Conservation (phyloP, 2,329 filamentous ascomycete genomes). For the Peltaster fructicola region DNA sequence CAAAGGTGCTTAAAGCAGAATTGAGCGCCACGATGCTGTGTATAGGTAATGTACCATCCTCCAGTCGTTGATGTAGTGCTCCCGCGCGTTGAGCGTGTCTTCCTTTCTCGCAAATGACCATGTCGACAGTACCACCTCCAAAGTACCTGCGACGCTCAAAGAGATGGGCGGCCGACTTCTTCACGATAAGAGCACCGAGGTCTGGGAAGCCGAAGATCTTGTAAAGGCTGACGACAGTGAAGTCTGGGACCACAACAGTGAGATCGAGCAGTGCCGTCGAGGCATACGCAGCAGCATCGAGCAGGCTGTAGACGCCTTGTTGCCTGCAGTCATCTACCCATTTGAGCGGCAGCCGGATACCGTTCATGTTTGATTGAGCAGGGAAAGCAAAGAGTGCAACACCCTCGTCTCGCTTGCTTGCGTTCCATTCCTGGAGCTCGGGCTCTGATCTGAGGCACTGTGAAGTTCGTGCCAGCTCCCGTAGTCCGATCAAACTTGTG, state of each 20-base stretch:
- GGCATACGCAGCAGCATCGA: slow-evolving; percentile 70
- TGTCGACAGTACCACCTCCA: slow-evolving; percentile 84
- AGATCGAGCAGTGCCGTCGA: slow-evolving; percentile 65
- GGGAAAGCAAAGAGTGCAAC: slow-evolving; percentile 56
- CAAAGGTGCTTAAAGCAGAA: slow-evolving; percentile 53
- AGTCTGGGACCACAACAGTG: slow-evolving; percentile 51
- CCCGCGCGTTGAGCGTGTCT: slow-evolving; percentile 57
- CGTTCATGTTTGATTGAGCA: slow-evolving; percentile 87
- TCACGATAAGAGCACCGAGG: slow-evolving; percentile 67
- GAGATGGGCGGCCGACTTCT: slow-evolving; percentile 50
- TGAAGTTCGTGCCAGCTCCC: slow-evolving; percentile 43
- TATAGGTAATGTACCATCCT: slow-evolving; percentile 82
- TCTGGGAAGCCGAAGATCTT: slow-evolving; percentile 98
- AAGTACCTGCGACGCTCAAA: slow-evolving; percentile 56
- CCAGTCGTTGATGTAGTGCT: slow-evolving; percentile 60
- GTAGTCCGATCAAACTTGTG: slow-evolving; percentile 68
- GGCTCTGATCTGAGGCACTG: slow-evolving; percentile 47
- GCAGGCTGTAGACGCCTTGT: slow-evolving; percentile 40
- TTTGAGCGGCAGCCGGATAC: slow-evolving; percentile 50
- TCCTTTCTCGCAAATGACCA: slow-evolving; percentile 55
- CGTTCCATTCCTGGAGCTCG: slow-evolving; percentile 45
- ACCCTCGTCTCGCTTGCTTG: slow-evolving; percentile 3
- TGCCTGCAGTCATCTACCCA: slow-evolving; percentile 32
- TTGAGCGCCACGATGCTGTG: slow-evolving; percentile 78
- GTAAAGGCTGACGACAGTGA: slow-evolving; percentile 75